Base-by-base conservation (phyloP, 257 asterid genomes). In the Primulina huaijiensis region DNA sequence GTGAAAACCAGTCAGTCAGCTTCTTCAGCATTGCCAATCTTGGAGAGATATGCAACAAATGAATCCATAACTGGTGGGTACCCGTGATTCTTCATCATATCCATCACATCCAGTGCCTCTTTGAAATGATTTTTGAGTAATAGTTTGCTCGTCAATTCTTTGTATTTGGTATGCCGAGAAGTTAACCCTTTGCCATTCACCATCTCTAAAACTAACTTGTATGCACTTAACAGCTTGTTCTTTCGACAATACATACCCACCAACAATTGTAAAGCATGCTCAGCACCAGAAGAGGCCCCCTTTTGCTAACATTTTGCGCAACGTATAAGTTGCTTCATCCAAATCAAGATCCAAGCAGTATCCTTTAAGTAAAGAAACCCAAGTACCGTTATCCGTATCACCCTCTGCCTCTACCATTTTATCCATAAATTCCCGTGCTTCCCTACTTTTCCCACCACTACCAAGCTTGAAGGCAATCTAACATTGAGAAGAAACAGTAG, bases 311-410 rank as follows among this genome's bases (percentile, higher is more conserved):
- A 85, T 86, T 64, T 76, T 76, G 27, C 74, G 69, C 55, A 89
- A 72, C 64, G 78, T 72, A 16, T 69, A 73, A 20, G 84, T 67
- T 34, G 97, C 97, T 74, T 82, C 90, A 53, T 81, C 80, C 70
- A 89, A 74, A 76, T 90, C 86, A 23, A 85, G 84, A 19, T 80
- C 81, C 66, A 1, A 78, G 61, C 89, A 88, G 72, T 72, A 81
- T 46, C 98, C 98, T 68, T 81, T 72, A 76, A 93, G 60, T 59
- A 89, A 81, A 70, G 95, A 87, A 33, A 76, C 77, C 96, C 92
- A 87, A 7, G 77, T 60, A 62, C 64, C 67, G 65, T 52, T 56
- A 74, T 80, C 87, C 10, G 76, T 46, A 73, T 33, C 53, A 14
- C 58, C 46, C 7, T 46, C 72, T 10, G 81, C 68, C 46, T 77